Evolutionary conservation across 768 basidiomycete species (phyloP), one percentile per base, ranked within the genome.

Genomic region (Agrocybe pediades): DNA sequence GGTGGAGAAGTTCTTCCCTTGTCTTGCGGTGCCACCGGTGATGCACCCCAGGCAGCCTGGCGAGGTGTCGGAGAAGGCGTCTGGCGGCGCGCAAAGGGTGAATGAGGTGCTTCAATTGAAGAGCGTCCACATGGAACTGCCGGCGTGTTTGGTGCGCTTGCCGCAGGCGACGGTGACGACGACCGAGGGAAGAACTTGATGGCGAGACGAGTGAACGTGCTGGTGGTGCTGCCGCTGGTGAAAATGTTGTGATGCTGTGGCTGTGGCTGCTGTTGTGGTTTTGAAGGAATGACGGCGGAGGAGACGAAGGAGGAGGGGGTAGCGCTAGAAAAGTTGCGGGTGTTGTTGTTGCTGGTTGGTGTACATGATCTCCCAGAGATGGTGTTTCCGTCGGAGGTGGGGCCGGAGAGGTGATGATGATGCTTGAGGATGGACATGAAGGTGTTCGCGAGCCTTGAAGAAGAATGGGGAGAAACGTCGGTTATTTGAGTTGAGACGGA

Each of bases 151-250:
- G 69, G 57, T 62, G 72, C 43, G 66, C 72, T 45, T 64, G 69
- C 55, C 60, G 72, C 44, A 69, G 73, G 57, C 62, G 75, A 56
- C 63, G 79, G 73, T 65, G 80, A 71, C 60, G 80, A 61, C 68
- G 79, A 57, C 71, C 80, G 63, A 74, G 79, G 69, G 80, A 81
- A 70, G 73, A 79, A 70, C 68, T 74, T 74, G 73, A 74, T 65
- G 44, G 72, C 70, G 73, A 77, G 72, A 60, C 74, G 67, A 55
- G 67, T 62, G 65, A 70, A 57, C 57, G 73, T 43, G 57, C 70
- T 75, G 60, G 68, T 36, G 3, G 33, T 36, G n/a, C n/a, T n/a
- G n/a, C n/a, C n/a, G n/a, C n/a, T n/a, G n/a, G n/a, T n/a, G n/a
- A n/a, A n/a, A n/a, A n/a, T n/a, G n/a, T n/a, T n/a, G n/a, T n/a